These are phyloP conservation scores for Myriosclerotinia duriaeana DNA, from an alignment of 2,329 filamentous ascomycete species.

Conservation along the genomic window DNA sequence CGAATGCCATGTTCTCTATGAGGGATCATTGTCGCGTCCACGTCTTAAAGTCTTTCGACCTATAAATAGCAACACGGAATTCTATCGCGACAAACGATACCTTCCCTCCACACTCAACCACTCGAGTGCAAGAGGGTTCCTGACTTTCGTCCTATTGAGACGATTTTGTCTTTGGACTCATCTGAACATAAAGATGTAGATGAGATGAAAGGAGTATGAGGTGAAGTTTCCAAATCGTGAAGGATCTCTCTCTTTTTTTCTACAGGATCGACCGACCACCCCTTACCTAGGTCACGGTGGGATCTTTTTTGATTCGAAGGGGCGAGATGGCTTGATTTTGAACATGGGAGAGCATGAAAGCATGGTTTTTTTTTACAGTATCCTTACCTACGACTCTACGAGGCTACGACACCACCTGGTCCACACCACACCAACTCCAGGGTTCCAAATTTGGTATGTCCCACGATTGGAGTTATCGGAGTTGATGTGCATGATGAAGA, in stretches of 20 bases:
- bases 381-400: background rate
- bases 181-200: slow-evolving; percentile 30
- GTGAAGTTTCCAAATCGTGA: slow-evolving; percentile 27
- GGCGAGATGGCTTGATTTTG: slow-evolving; percentile 21
- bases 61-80: slow-evolving; percentile 22
- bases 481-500: slow-evolving; percentile 27
- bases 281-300: slow-evolving; percentile 18
- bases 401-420: too few species aligned
- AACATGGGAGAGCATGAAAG: slow-evolving; percentile 7
- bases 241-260: slow-evolving; percentile 2
- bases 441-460: slow-evolving; percentile 33
- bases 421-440: slow-evolving; percentile 17
- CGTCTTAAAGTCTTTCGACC: slow-evolving; percentile 23
- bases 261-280: slow-evolving; percentile 7
- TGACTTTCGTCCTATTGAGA: slow-evolving; percentile 33
- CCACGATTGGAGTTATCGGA: slow-evolving; percentile 27
- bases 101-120: slow-evolving; percentile 27
- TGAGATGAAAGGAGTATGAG: slow-evolving; percentile 25
- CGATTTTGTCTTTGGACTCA: slow-evolving; percentile 32
- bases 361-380: too few species aligned
- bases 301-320: slow-evolving; percentile 9
- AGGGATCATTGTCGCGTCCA: slow-evolving; percentile 35
- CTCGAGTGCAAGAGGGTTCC: slow-evolving; percentile 19
- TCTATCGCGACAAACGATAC: slow-evolving; percentile 25
- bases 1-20: slow-evolving; percentile 38